Conservation (phyloP, 257 asterid species). For the Solanum chaucha region DNA sequence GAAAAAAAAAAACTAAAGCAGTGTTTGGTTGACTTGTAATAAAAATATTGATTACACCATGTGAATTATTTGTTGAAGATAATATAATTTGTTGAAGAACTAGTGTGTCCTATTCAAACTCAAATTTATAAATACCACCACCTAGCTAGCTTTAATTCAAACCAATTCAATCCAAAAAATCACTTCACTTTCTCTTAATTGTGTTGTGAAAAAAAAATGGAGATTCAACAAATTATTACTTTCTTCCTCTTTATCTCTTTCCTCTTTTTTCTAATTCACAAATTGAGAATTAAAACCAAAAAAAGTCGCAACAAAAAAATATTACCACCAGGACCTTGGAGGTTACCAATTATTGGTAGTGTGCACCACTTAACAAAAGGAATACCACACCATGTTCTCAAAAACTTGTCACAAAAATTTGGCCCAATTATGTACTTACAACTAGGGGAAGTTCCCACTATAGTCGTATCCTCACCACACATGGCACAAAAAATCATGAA, state of each 20-base stretch:
- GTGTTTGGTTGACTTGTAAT: neutral
- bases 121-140: neutral
- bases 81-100: too few relatives aligned
- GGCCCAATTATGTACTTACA: slow-evolving; percentile 18
- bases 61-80: neutral
- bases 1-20: neutral
- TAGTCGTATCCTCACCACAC: slow-evolving; percentile 1
- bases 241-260: neutral
- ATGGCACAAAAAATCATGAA: neutral
- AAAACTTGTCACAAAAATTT: neutral
- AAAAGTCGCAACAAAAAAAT: neutral
- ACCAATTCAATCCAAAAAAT: neutral
- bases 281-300: neutral
- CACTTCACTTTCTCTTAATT: neutral
- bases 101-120: too few relatives aligned
- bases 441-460: slow-evolving; percentile 2
- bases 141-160: neutral
- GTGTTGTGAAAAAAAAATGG: neutral
- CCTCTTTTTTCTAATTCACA: neutral
- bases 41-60: neutral
- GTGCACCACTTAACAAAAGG: neutral
- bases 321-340: slow-evolving; percentile 5
- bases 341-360: slow-evolving; percentile 14
- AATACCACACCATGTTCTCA: slow-evolving; percentile 11
- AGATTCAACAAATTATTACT: neutral